Evolutionary conservation across 108 stramenopile genomes (phyloP).

Genomic region (Cyclotella sp.): DNA sequence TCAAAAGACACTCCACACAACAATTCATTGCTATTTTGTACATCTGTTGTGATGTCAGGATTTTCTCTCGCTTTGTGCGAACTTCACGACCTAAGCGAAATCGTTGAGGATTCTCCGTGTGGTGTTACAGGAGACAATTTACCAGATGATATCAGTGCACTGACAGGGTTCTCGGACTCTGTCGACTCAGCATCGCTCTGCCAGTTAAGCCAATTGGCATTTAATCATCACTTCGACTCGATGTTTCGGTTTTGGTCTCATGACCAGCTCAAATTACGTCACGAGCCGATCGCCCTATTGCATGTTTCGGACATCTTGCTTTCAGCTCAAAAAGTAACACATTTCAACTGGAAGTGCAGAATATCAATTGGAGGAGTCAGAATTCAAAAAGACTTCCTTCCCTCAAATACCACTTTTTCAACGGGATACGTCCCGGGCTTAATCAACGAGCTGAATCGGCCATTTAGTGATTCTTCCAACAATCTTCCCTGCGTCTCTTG

Average conservation of each 20-base stretch:
- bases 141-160: constrained; percentile 41
- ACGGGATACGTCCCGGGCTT: constrained; percentile 1
- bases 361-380: neutral
- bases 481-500: neutral
- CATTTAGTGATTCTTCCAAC: neutral
- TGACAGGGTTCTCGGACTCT: constrained; percentile 47
- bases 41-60: constrained; percentile 26
- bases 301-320: constrained; percentile 33
- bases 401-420: constrained; percentile 1
- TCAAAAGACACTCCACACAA: neutral
- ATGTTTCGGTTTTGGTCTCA: constrained; percentile 34
- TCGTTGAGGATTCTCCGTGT: neutral
- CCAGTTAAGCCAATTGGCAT: neutral
- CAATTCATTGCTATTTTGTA: neutral
- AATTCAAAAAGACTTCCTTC: neutral
- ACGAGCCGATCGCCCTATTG: constrained; percentile 32
- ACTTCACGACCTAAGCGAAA: neutral
- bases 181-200: constrained; percentile 21
- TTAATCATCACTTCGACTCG: constrained; percentile 28
- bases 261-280: constrained; percentile 16
- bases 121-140: constrained; percentile 12
- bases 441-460: neutral
- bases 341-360: neutral
- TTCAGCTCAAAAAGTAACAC: constrained; percentile 8
- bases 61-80: constrained; percentile 45